Base-by-base conservation (phyloP, 169 alveolate genomes). In the Babesia divergens region DNA sequence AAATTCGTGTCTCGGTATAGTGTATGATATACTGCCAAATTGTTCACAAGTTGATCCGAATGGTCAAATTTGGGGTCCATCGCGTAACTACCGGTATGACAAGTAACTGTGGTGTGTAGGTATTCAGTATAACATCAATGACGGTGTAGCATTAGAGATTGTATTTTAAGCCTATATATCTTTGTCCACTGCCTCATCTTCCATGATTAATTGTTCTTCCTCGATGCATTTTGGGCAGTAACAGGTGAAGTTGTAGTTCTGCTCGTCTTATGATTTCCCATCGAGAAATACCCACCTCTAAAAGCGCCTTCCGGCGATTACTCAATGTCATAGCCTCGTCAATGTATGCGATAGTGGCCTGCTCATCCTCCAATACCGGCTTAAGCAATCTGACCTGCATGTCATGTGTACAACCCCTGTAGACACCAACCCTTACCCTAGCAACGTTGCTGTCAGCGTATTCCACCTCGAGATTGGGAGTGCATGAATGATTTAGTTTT, bases 381-480 rank as follows among this genome's bases (percentile, higher is more conserved):
- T 47, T 32, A 11, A 79, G 67, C 18, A 59, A 62, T 22, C 37
- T 42, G 24, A 65, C 64, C 85, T 76, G 40, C 3, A 24, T 49
- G 5, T 16, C 9, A 11, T 50, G 24, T 62, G 0, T 43, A 7
- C 18, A n/a, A 14, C 22, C 24, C 8, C 5, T 6, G 29, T 37
- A 1, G 43, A 24, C 22, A 16, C 18, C 1, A n/a, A 22, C 31
- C 8, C 54, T 26, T 56, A 79, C 87, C 51, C 65, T 7, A 9
- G 87, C 87, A 16, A 47, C 29, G 28, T 68, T 68, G 55, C 58
- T 37, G 38, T 49, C 37, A 2, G 24, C 56, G 31, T 79, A 79
- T n/a, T 68, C 82, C 5, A 79, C 24, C 43, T 79, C 82, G 7
- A 79, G 43, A 42, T 79, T 79, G 6, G 87, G 87, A 6, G n/a